These are phyloP conservation scores for Lotmaria passim DNA, from an alignment of 208 protist species.

Conservation along the genomic window DNA sequence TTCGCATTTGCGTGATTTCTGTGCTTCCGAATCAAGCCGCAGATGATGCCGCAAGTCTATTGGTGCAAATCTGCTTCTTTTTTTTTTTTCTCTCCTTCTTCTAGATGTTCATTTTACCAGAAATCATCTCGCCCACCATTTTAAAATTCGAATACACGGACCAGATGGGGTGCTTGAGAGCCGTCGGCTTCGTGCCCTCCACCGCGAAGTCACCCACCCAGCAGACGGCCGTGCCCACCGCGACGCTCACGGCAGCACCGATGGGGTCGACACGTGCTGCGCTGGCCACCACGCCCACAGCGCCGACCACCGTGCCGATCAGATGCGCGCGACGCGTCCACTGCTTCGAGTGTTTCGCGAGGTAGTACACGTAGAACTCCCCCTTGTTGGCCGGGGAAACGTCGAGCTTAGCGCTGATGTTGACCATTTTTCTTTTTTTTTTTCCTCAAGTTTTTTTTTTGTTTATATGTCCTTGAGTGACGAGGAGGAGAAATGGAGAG, in stretches of 20 bases:
- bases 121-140: slow-evolving; percentile 53
- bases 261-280: slow-evolving; percentile 21
- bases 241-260: slow-evolving; percentile 16
- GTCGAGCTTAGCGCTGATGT: slow-evolving; percentile 52
- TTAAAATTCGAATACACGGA: slow-evolving; percentile 58
- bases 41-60: no score
- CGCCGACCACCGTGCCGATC: slow-evolving; percentile 44
- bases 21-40: no score
- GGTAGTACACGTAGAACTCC: slow-evolving; percentile 72
- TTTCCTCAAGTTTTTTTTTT: not conserved
- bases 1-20: no score
- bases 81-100: no score
- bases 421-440: slow-evolving; percentile 45
- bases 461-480: not conserved
- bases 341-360: slow-evolving; percentile 59
- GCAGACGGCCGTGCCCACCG: slow-evolving; percentile 38
- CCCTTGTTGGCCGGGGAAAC: slow-evolving; percentile 49
- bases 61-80: no score
- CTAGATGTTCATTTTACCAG: slow-evolving; percentile 52
- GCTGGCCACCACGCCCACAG: slow-evolving; percentile 29
- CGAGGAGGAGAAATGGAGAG: not conserved
- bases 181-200: slow-evolving; percentile 49
- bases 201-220: slow-evolving; percentile 53
- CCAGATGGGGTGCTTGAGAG: slow-evolving; percentile 59
- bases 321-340: slow-evolving; percentile 57